Percentiles rank a stretch among this genome's conserved stretches.
phyloP scores from a whole-genome alignment of 495 filamentous ascomycete genomes.

The Aspergillus affinis region DNA sequence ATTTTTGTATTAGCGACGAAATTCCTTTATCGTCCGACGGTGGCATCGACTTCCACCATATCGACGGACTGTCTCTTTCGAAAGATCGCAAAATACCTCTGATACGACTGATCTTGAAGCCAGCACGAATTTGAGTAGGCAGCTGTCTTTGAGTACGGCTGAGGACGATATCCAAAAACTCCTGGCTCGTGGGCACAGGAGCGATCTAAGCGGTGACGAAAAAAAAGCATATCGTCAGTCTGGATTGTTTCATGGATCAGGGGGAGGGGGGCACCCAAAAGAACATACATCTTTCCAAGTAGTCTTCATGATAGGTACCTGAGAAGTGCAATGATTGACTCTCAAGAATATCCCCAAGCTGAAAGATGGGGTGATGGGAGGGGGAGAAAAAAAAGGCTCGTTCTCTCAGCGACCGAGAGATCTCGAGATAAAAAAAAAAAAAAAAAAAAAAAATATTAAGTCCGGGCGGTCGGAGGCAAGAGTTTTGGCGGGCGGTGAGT shows the following conservation, averaged over 20 bases:
- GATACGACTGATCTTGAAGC: constrained; percentile 96
- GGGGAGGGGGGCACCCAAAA: background rate
- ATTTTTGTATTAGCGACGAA: constrained; percentile 26
- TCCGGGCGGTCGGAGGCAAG: constrained; percentile 23
- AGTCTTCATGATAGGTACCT: constrained; percentile 62
- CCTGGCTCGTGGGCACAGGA: constrained; percentile 89
- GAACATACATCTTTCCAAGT: constrained; percentile 64
- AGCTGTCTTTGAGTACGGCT: constrained; percentile 91
- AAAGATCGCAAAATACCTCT: constrained; percentile 51
- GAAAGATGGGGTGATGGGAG: constrained; percentile 12
- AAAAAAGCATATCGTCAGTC: constrained; percentile 20
- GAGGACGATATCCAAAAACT: constrained; percentile 96
- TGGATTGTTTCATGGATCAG: constrained; percentile 7
- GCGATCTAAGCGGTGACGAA: constrained; percentile 58
- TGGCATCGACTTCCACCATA: constrained; percentile 14
- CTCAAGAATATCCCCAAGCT: constrained; percentile 8
- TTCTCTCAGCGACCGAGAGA: constrained; percentile 29
- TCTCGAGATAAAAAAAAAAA: constrained; percentile 15
- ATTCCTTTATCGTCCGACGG: constrained; percentile 28
- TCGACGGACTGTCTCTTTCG: background rate
- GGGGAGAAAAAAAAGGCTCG: constrained; percentile 11
- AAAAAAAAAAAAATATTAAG: constrained; percentile 21
- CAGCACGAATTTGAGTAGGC: constrained; percentile 92
- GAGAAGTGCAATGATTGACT: constrained; percentile 26
- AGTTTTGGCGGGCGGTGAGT: constrained; percentile 42